Percentiles rank a stretch among this genome's conserved stretches.
These are phyloP conservation scores for Penicillium arizonense DNA, from an alignment of 495 filamentous ascomycete species.

Conservation along the genomic window DNA sequence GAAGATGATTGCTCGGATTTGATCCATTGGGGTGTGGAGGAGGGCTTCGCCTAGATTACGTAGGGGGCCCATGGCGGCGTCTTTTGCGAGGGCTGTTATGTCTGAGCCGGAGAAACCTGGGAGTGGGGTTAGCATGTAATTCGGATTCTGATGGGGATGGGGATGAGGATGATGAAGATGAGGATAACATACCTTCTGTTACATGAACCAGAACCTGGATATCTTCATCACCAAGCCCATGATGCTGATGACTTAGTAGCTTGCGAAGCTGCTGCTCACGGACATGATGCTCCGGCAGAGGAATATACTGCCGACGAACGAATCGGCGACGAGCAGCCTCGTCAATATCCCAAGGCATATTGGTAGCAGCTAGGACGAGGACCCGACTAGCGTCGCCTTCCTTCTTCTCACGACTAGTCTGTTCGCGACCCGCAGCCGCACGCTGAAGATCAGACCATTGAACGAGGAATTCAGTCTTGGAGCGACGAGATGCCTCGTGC, in stretches of 20 bases:
- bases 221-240: constrained; percentile 71
- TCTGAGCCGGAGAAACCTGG: constrained; percentile 95
- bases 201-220: constrained; percentile 73
- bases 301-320: constrained; percentile 94
- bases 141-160: neutral
- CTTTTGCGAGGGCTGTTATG: constrained; percentile 95
- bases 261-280: constrained; percentile 73
- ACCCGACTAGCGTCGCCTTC: constrained; percentile 88
- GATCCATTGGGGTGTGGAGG: constrained; percentile 85
- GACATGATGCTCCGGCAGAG: constrained; percentile 81
- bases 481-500: constrained; percentile 88
- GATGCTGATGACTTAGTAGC: constrained; percentile 82
- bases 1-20: constrained; percentile 84
- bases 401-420: constrained; percentile 61
- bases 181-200: constrained; percentile 70
- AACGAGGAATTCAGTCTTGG: constrained; percentile 97
- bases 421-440: constrained; percentile 84
- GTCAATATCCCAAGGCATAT: constrained; percentile 97
- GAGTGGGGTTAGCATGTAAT: neutral
- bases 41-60: constrained; percentile 88
- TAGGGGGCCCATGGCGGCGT: constrained; percentile 96
- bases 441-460: constrained; percentile 94
- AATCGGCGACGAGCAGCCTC: constrained; percentile 91
- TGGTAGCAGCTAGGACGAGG: constrained; percentile 92
- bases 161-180: neutral